Conservation (phyloP, 345 rosid genomes). For the Conringia planisiliqua region DNA sequence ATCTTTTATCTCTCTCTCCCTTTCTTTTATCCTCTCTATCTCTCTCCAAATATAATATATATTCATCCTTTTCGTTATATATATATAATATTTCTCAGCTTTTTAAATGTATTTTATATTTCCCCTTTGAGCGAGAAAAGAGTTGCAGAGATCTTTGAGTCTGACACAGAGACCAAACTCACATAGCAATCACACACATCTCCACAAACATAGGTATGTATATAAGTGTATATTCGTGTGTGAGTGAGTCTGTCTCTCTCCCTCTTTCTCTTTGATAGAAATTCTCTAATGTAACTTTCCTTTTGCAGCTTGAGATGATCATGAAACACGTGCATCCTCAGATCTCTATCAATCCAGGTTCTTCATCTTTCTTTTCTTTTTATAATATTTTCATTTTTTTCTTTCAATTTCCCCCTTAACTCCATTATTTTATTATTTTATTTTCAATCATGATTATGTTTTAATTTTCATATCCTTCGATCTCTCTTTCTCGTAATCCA, state of each 20-base stretch:
- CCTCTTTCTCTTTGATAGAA: constrained; percentile 27
- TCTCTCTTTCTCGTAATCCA: constrained; percentile 33
- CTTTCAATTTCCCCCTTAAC: constrained; percentile 15
- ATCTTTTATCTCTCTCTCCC: constrained; percentile 30
- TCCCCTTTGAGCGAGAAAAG: constrained; percentile 40
- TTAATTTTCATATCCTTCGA: constrained; percentile 29
- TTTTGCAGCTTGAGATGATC: constrained; percentile 55
- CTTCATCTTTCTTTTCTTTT: constrained; percentile 38
- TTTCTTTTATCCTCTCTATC: constrained; percentile 12
- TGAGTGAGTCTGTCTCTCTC: constrained; percentile 12
- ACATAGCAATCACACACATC: constrained; percentile 39
- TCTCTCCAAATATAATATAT: neutral
- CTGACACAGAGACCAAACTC: constrained; percentile 58
- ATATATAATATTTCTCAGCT: constrained; percentile 23
- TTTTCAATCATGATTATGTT: constrained; percentile 49
- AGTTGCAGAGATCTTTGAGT: constrained; percentile 62
- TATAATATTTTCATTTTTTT: constrained; percentile 13
- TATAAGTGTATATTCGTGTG: constrained; percentile 29
- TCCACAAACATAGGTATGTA: constrained; percentile 33
- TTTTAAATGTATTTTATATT: constrained; percentile 34
- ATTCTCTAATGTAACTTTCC: constrained; percentile 35
- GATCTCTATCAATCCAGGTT: constrained; percentile 71
- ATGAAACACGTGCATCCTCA: constrained; percentile 74
- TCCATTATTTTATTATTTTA: constrained; percentile 34
- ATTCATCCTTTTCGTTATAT: neutral